Conservation (phyloP, 73 alveolate genomes). For the Uronychia binucleata region DNA sequence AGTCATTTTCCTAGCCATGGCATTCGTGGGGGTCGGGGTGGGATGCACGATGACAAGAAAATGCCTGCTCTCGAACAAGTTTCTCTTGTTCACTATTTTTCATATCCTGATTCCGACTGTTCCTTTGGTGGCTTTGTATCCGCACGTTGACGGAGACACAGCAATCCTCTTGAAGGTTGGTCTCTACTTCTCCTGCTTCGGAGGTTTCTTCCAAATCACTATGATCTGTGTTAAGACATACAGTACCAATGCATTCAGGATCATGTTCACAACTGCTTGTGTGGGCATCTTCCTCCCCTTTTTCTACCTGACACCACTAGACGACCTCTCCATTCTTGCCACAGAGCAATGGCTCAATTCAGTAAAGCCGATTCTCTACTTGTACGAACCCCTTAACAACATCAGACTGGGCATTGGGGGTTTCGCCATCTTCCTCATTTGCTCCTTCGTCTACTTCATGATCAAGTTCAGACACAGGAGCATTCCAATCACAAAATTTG, state of each 20-base stretch:
- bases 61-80: background rate
- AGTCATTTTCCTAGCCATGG: background rate
- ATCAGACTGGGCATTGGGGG: background rate
- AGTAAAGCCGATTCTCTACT: background rate
- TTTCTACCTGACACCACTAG: background rate
- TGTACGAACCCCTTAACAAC: background rate
- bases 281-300: background rate
- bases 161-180: background rate
- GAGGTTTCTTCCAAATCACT: background rate
- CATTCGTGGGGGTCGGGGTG: background rate
- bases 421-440: background rate
- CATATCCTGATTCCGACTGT: background rate
- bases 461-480: background rate
- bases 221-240: background rate
- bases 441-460: background rate
- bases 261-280: background rate
- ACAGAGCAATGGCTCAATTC: background rate
- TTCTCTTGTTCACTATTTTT: background rate
- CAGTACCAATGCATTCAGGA: background rate
- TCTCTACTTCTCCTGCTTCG: background rate
- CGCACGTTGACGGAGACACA: background rate
- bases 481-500: background rate
- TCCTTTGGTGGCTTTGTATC: background rate
- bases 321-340: background rate
- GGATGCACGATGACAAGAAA: conserved; percentile 1